Percentiles rank a stretch among this genome's conserved stretches.
Evolutionary conservation across 2,329 filamentous ascomycete species (phyloP).

Genomic region (Zymoseptoria crescenta): DNA sequence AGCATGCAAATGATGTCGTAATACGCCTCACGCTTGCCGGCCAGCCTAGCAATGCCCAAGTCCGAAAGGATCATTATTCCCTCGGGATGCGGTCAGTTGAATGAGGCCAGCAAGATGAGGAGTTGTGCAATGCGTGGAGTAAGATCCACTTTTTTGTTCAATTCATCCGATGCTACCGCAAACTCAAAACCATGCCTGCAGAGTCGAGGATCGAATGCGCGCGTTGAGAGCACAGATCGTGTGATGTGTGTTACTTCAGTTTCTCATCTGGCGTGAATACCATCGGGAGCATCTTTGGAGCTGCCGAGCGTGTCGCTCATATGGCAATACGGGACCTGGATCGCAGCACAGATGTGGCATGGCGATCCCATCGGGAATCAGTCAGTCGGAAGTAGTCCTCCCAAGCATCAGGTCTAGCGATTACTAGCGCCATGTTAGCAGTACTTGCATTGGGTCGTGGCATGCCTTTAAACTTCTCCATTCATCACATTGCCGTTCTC

Average conservation of each 20-base stretch:
- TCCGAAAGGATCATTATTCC: background rate
- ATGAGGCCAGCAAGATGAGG: background rate
- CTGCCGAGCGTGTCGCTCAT: background rate
- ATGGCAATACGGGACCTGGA: background rate
- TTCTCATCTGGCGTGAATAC: background rate
- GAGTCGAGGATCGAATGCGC: background rate
- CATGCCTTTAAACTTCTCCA: background rate
- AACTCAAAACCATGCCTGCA: background rate
- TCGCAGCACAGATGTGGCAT: background rate
- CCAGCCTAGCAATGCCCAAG: background rate
- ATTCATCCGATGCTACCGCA: background rate
- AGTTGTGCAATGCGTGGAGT: background rate
- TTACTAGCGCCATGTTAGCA: background rate
- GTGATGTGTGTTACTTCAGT: background rate
- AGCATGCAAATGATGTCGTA: background rate
- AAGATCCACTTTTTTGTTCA: background rate
- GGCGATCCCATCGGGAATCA: background rate
- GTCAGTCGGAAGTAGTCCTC: background rate
- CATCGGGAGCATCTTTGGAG: background rate
- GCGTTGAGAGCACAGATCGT: background rate
- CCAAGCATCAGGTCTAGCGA: background rate
- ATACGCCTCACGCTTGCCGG: background rate
- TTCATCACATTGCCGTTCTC: background rate
- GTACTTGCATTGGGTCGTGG: background rate
- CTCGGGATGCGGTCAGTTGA: background rate